Base-by-base conservation (phyloP, 805 yeast species). In the Spathaspora hagerdaliae region DNA sequence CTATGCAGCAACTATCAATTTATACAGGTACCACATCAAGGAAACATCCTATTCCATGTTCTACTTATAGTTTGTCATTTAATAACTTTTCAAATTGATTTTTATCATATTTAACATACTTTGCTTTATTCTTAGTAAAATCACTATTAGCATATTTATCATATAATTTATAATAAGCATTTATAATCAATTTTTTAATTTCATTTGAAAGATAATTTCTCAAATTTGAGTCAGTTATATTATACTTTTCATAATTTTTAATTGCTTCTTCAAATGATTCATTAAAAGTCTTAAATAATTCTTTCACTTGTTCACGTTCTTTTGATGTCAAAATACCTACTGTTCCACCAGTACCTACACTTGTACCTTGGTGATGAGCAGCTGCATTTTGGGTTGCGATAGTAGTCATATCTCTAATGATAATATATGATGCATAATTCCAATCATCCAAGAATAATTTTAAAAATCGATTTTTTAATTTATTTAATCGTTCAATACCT, bases 121-220 rank as follows among this genome's bases (percentile, higher is more conserved):
- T 87, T 41, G 77, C 73, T 37, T 78, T 71, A 56, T 85, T 81
- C 61, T 87, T 87, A 19, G 90, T 74, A 55, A 83, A 83, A 43
- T 83, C 88, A n/a, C 83, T 81, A 27, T 67, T 68, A 4, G 78
- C 78, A 55, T 87, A 83, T 61, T 87, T 86, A 54, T 86, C 89
- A 63, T 87, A 84, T 60, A 92, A 85, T 56, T 94, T 81, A 57
- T 84, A 82, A 65, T 92, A 92, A 44, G 92, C 78, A 11, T 96
- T 96, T 47, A 82, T 74, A 42, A 94, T 83, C 53, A 89, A 80
- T 51, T 70, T 71, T 32, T 82, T 82, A 57, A 85, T 84, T 56
- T 92, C 97, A 44, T 79, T 78, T 12, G 80, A 74, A 53, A 94
- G 67, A 45, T 75, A 78, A 47, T 77, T 74, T 49, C 82, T 81